A percentile compares a stretch with the other conserved stretches of the same genome.
phyloP scores from a whole-genome alignment of 768 basidiomycete species.

The Termitomyces sp. region DNA sequence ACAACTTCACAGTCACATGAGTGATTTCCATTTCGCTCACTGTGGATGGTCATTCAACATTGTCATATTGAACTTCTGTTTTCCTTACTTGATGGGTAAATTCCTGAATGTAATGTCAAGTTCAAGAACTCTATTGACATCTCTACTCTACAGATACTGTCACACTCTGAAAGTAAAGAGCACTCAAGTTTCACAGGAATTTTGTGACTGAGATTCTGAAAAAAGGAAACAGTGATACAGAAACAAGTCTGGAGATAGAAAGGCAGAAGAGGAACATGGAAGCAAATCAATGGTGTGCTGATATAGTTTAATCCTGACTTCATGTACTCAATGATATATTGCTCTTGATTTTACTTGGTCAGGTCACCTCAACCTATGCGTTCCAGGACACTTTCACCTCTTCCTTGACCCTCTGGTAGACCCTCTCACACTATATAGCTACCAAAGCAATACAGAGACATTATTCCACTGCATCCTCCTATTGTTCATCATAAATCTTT shows the following conservation, averaged over 20 bases:
- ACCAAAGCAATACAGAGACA: neutral
- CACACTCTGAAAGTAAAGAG: neutral
- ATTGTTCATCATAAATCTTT: neutral
- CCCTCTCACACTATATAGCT: neutral
- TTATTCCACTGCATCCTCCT: constrained; percentile 1
- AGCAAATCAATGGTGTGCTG: neutral
- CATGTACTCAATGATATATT: neutral
- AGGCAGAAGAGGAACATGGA: neutral
- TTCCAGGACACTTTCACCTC: neutral
- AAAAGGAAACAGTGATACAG: neutral
- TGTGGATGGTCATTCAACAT: too few species aligned
- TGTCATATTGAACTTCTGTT: too few species aligned
- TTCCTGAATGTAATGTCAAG: neutral
- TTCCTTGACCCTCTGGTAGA: neutral
- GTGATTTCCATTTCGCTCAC: too few species aligned
- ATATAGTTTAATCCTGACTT: too few species aligned
- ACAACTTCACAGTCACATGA: too few species aligned
- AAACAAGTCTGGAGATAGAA: neutral
- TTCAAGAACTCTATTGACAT: neutral
- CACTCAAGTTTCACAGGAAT: neutral
- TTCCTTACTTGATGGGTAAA: too few species aligned
- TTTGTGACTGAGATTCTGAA: neutral
- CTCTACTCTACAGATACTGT: neutral
- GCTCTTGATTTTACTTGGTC: too few species aligned
- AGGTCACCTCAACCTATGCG: neutral